Percentiles rank a stretch among this genome's conserved stretches.
phyloP scores from a whole-genome alignment of 495 filamentous ascomycete genomes.

The Rusavskia elegans region DNA sequence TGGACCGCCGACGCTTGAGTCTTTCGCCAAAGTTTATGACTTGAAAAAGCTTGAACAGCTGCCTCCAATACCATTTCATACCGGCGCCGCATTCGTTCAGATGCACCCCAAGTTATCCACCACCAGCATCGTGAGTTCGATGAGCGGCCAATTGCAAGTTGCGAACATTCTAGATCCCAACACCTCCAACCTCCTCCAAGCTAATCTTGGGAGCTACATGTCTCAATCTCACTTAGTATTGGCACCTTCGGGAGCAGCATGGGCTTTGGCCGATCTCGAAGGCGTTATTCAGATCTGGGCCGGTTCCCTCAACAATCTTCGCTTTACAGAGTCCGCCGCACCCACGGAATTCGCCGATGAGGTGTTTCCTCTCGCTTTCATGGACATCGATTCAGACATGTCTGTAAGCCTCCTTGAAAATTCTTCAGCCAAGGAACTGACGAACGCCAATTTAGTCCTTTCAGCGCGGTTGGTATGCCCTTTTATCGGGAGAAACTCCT shows the following conservation, averaged over 20 bases:
- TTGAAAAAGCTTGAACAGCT: constrained; percentile 71
- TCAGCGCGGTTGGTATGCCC: constrained; percentile 80
- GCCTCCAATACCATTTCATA: constrained; percentile 80
- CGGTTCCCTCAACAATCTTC: constrained; percentile 73
- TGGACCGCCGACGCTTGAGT: constrained; percentile 56
- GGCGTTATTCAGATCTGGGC: constrained; percentile 81
- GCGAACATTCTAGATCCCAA: constrained; percentile 92
- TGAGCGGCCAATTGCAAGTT: constrained; percentile 81
- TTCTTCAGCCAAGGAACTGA: constrained; percentile 3
- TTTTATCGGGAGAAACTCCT: constrained; percentile 78
- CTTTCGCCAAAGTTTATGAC: constrained; percentile 86
- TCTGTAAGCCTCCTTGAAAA: constrained; percentile 21
- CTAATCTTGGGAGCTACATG: constrained; percentile 55
- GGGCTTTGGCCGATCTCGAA: constrained; percentile 67
- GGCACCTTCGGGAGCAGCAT: constrained; percentile 76
- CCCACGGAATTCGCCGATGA: constrained; percentile 65
- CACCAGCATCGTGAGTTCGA: constrained; percentile 78
- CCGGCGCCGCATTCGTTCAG: constrained; percentile 78
- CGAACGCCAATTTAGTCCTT: constrained; percentile 33
- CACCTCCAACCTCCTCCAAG: constrained; percentile 75
- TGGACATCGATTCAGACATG: constrained; percentile 59
- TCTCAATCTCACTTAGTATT: constrained; percentile 60
- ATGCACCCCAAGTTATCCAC: constrained; percentile 93
- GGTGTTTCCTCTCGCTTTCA: constrained; percentile 25
- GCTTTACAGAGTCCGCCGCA: constrained; percentile 70